Base-by-base conservation (phyloP, 805 yeast genomes). In the Ogataea philodendri region DNA sequence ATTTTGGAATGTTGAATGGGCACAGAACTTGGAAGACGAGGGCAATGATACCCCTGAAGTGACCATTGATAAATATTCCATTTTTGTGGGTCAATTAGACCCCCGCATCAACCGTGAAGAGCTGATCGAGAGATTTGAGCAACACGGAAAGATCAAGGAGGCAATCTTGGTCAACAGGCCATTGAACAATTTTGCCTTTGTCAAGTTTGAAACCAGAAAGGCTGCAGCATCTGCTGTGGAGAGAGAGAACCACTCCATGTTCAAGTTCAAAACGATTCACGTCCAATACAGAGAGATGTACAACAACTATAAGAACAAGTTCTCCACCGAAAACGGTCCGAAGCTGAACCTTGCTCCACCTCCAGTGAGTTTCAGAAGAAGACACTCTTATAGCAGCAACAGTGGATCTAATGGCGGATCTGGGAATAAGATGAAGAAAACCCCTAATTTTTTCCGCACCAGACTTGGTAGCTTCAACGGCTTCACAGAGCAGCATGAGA, bases 171-270 rank as follows among this genome's bases (percentile, higher is more conserved):
- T 83, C 22, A 58, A 70, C 24, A 74, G 73, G 48, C 74, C 66
- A 3, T 62, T 66, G 32, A 66, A 65, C 32, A 67, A 73, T 19
- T 85, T 84, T 67, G 95, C 94, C 1, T 86, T 87, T 51, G 74
- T 87, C 42, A 74, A 74, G 39, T 87, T 66, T 52, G 67, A 66
- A 22, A 66, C 70, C 8, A 88, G 81, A 48, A 70, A 72, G 15
- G 76, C 93, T 15, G 95, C 95, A 6, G 94, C 93, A 5, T 70
- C 84, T 30, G 95, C 96, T 1, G 85, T 87, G 35, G 94, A 86
- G 57, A 70, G 79, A 43, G 93, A 84, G 54, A 86, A 88, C 54
- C 95, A 86, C 60, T 70, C 94, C 3, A 72, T 80, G 57, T 77
- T 87, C 53, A 63, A 76, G 50, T 77, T 75, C 39, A 80, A 73